Evolutionary conservation across 1,284 basidiomycete species (phyloP).

Genomic region (Erythrobasidium hasegawianum): DNA sequence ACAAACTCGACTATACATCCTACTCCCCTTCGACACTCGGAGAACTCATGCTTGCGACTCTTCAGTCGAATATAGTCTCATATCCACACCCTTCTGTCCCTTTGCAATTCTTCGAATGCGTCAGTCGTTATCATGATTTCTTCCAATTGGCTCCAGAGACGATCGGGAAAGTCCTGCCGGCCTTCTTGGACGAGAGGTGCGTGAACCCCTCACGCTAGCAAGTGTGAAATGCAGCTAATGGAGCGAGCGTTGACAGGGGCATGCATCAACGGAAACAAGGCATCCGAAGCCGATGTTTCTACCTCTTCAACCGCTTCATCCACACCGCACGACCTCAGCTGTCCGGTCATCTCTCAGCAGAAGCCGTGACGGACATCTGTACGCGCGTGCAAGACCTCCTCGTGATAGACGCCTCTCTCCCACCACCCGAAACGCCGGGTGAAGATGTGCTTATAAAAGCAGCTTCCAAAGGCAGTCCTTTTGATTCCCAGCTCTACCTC

Average conservation of each 20-base stretch:
- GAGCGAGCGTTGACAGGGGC: conserved; percentile 59
- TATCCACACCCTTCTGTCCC: conserved; percentile 85
- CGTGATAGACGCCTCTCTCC: conserved; percentile 52
- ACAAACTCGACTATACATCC: conserved; percentile 68
- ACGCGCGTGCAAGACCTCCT: conserved; percentile 63
- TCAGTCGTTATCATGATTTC: conserved; percentile 88
- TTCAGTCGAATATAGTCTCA: conserved; percentile 74
- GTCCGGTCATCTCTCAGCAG: conserved; percentile 53
- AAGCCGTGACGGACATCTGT: conserved; percentile 68
- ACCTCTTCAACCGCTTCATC: conserved; percentile 91
- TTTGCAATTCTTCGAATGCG: conserved; percentile 90
- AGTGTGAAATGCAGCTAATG: background rate
- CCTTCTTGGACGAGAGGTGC: conserved; percentile 79
- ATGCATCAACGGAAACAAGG: conserved; percentile 72
- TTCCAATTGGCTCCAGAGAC: conserved; percentile 87
- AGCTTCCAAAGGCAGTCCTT: conserved; percentile 65
- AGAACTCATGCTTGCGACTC: conserved; percentile 78
- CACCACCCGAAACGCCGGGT: conserved; percentile 55
- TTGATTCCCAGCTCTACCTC: conserved; percentile 90
- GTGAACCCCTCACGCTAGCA: conserved; percentile 41
- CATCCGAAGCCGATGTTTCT: conserved; percentile 77
- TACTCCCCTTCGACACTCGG: conserved; percentile 87
- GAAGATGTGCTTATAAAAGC: conserved; percentile 69
- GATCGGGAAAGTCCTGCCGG: conserved; percentile 78
- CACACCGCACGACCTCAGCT: conserved; percentile 78